Evolutionary conservation across 805 yeast genomes (phyloP), one percentile per base, ranked within the genome.

Genomic region (Candida anglica): DNA sequence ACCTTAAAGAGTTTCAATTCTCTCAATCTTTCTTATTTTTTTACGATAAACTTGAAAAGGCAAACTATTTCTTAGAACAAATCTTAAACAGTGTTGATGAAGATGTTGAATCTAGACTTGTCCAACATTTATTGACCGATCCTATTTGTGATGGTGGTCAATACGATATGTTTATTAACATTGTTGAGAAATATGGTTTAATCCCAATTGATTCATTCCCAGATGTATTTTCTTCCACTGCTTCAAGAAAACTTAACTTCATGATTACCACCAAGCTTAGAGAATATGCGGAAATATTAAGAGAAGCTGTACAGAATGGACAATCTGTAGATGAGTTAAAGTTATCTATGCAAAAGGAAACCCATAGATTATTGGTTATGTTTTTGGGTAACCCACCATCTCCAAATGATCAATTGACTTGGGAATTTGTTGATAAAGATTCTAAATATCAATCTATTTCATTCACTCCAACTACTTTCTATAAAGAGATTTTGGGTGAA

Each of bases 121-220:
- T 39, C 26, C 45, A 41, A 37, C 40, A 30, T 17, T 33, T 47
- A 22, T 37, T 47, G 20, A 32, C 43, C 3, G 52, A 45, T 35
- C 52, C 52, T 3, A 40, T 41, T 1, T 32, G 45, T 20, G 50
- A 47, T 35, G 50, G 50, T 7, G 52, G 52, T 13, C 52, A 45
- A 29, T 45, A 41, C 26, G 52, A 45, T 30, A 45, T 45, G 48
- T 38, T 45, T 32, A 37, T 43, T 29, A 47, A 47, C 33, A 33
- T 47, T 16, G 46, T 40, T 17, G 48, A 41, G 32, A 47, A 47
- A 30, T 47, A 47, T 32, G 52, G 52, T 6, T 31, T 38, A 40
- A 33, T 47, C 4, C 52, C 52, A 5, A 40, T 39, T 26, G 46
- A 41, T 9, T 19, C 40, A 24, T 47, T 32, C 32, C 52, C 52